phyloP scores from a whole-genome alignment of 2,329 filamentous ascomycete species.

The Emergomyces orientalis region DNA sequence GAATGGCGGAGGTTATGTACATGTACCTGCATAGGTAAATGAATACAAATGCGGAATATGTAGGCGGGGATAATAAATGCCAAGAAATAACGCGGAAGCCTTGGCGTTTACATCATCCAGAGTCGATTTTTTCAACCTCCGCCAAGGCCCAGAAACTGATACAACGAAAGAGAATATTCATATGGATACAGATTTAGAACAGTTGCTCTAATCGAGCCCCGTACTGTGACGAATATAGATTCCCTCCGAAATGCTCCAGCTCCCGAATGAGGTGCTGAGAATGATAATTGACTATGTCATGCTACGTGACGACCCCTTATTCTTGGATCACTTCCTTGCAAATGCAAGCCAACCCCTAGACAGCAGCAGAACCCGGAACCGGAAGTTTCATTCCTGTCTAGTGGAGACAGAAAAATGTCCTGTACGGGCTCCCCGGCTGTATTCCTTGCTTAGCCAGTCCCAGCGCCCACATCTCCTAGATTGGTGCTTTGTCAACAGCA shows the following conservation, averaged over 20 bases:
- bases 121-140: background rate
- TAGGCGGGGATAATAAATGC: no score
- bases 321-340: background rate
- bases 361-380: background rate
- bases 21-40: no score
- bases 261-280: background rate
- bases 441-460: background rate
- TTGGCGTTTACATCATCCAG: background rate
- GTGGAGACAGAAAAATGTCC: background rate
- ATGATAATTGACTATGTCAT: slow-evolving; percentile 2
- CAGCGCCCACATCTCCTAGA: background rate
- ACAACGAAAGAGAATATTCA: background rate
- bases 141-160: background rate
- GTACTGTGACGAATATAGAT: background rate
- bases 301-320: background rate
- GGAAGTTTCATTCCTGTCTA: background rate
- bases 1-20: background rate
- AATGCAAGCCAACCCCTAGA: background rate
- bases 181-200: background rate
- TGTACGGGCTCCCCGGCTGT: background rate
- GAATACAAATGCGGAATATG: no score
- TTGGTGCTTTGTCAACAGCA: slow-evolving; percentile 4
- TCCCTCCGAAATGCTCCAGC: background rate
- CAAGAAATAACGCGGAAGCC: background rate
- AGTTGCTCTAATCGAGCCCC: background rate